Conservation (phyloP, 2,329 filamentous ascomycete species). For the Pestalotiopsis sp. region DNA sequence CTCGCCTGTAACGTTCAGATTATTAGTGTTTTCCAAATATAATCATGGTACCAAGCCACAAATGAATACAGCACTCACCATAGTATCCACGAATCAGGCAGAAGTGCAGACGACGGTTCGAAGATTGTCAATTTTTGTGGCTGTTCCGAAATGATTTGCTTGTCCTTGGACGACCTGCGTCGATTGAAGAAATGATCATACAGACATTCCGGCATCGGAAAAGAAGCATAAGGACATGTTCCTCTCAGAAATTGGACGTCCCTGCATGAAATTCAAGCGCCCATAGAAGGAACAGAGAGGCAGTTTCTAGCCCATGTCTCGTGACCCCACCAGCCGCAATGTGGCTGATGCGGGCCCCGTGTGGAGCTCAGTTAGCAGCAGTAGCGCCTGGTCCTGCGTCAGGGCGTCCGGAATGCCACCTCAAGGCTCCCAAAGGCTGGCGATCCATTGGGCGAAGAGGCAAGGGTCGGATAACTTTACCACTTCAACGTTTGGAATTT, state of each 20-base stretch:
- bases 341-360: slow-evolving; percentile 6
- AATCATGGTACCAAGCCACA: neutral
- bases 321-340: slow-evolving; percentile 13
- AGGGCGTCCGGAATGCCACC: slow-evolving; percentile 8
- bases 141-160: neutral
- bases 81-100: neutral
- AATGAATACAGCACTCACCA: neutral
- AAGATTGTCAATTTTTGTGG: neutral
- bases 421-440: slow-evolving; percentile 5
- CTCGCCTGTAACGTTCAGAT: slow-evolving; percentile 54
- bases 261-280: neutral
- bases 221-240: neutral
- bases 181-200: neutral
- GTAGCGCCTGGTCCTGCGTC: neutral
- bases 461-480: slow-evolving; percentile 7
- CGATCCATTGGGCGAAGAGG: slow-evolving; percentile 7
- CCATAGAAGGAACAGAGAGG: neutral
- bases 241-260: neutral
- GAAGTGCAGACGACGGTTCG: neutral
- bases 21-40: neutral
- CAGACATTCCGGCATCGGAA: neutral
- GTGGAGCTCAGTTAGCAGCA: neutral
- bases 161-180: neutral
- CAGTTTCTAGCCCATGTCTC: neutral
- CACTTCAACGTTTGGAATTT: neutral